phyloP scores from a whole-genome alignment of 164 flowering plant species.

The Malania oleifera region DNA sequence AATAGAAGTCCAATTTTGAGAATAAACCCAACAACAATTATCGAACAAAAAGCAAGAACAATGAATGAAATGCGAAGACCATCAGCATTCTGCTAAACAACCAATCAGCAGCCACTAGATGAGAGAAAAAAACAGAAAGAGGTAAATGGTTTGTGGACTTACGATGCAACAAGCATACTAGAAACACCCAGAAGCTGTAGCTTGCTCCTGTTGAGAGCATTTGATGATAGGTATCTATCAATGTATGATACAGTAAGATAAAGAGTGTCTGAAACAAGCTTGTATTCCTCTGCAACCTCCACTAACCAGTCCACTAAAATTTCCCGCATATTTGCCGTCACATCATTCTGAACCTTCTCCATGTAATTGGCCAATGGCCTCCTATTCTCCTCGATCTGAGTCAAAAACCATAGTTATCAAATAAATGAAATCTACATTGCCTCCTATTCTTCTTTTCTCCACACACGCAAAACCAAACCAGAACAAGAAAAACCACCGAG shows the following conservation, averaged over 20 bases:
- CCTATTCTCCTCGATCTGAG: conserved; percentile 17
- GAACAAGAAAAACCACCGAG: conserved; percentile 3
- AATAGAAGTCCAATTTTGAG: not conserved
- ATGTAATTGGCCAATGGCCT: conserved; percentile 24
- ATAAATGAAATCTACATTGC: no score
- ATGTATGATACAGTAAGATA: conserved; percentile 28
- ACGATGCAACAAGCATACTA: conserved; percentile 35
- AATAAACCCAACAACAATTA: not conserved
- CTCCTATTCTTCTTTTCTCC: no score
- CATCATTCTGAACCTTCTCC: conserved; percentile 25
- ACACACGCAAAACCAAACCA: no score
- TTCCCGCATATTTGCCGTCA: conserved; percentile 23
- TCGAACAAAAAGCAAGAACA: not conserved
- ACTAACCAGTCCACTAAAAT: conserved; percentile 37
- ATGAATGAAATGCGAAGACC: not conserved
- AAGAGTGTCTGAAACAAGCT: conserved; percentile 31
- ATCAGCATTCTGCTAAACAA: no score
- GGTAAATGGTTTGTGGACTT: not conserved
- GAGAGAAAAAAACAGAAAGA: not conserved
- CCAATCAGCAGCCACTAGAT: not conserved
- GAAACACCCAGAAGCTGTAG: conserved; percentile 39
- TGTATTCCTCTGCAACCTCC: conserved; percentile 37
- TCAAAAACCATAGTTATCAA: not conserved
- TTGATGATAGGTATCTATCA: conserved; percentile 28
- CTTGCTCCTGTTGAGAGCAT: conserved; percentile 18